Conservation (phyloP, 2,329 filamentous ascomycete species). For the Pseudocercospora ulei region DNA sequence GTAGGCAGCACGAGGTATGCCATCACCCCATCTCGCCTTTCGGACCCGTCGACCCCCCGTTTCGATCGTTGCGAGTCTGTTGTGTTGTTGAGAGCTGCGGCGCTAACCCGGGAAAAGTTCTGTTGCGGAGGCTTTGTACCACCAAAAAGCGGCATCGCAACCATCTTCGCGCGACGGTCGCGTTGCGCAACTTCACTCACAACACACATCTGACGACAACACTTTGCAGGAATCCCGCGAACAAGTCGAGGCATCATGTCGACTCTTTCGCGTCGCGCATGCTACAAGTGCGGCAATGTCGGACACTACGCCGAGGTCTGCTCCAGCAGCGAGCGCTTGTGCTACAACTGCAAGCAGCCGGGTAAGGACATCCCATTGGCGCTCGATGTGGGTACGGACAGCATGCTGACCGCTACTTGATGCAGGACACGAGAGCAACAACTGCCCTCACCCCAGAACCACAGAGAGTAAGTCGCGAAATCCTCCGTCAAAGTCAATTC, state of each 20-base stretch:
- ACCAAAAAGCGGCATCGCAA: conserved; percentile 4
- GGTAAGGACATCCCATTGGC: conserved; percentile 40
- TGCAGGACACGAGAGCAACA: conserved; percentile 87
- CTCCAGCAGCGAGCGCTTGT: conserved; percentile 93
- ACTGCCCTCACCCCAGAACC: conserved; percentile 89
- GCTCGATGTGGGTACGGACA: conserved; percentile 30
- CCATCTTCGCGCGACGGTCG: conserved; percentile 5
- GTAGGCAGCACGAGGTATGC: conserved; percentile 21
- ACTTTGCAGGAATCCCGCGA: not conserved
- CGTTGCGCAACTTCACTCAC: not conserved
- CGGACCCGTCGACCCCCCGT: not conserved
- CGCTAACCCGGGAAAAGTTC: conserved; percentile 11
- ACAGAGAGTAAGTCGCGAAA: conserved; percentile 60
- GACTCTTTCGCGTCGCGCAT: conserved; percentile 46
- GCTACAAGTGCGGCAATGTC: conserved; percentile 48
- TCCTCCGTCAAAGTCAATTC: not conserved
- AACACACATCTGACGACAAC: conserved; percentile 15
- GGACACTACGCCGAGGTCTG: conserved; percentile 69
- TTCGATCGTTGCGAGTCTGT: not conserved
- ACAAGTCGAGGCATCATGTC: conserved; percentile 38
- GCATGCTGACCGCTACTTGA: conserved; percentile 23
- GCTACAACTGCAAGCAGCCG: conserved; percentile 98
- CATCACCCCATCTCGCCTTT: conserved; percentile 8
- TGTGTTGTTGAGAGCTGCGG: conserved; percentile 6
- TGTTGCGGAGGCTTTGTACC: conserved; percentile 14